Conservation (phyloP, 306 rosid genomes). For the Vigna hirtella region DNA sequence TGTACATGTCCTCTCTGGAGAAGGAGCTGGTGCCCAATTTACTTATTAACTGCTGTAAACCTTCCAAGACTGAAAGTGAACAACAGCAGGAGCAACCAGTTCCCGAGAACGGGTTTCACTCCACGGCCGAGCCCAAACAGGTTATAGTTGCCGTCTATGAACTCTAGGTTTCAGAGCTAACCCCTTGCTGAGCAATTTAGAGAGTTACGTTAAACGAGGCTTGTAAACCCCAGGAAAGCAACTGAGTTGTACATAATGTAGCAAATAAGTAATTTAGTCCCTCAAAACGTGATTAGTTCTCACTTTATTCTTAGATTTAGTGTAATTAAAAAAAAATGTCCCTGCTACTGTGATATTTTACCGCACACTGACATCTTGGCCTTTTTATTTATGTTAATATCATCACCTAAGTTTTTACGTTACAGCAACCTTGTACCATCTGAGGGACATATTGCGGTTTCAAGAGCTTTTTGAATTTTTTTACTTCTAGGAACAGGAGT, state of each 20-base stretch:
- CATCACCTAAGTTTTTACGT: background rate
- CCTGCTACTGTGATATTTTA: background rate
- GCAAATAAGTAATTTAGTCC: background rate
- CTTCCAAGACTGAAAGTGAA: constrained; percentile 65
- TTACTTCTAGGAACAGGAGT: background rate
- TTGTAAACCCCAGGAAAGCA: constrained; percentile 1
- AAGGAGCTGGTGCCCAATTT: constrained; percentile 82
- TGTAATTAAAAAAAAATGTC: background rate
- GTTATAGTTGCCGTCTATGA: constrained; percentile 54
- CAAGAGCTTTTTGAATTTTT: background rate
- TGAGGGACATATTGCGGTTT: background rate
- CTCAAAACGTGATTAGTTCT: background rate
- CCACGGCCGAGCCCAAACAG: constrained; percentile 79
- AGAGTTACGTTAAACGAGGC: constrained; percentile 14
- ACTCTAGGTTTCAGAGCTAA: constrained; percentile 13
- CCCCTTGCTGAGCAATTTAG: constrained; percentile 5
- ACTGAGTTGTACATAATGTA: background rate
- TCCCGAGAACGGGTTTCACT: constrained; percentile 69
- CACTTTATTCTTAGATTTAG: background rate
- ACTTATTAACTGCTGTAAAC: constrained; percentile 88
- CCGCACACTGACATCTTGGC: background rate
- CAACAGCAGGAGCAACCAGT: constrained; percentile 61
- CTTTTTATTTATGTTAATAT: background rate
- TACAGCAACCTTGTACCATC: background rate
- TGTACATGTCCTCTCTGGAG: constrained; percentile 72